Percentiles rank a stretch among this genome's conserved stretches.
phyloP scores from a whole-genome alignment of 768 basidiomycete species.

The Fibroporia radiculosa region DNA sequence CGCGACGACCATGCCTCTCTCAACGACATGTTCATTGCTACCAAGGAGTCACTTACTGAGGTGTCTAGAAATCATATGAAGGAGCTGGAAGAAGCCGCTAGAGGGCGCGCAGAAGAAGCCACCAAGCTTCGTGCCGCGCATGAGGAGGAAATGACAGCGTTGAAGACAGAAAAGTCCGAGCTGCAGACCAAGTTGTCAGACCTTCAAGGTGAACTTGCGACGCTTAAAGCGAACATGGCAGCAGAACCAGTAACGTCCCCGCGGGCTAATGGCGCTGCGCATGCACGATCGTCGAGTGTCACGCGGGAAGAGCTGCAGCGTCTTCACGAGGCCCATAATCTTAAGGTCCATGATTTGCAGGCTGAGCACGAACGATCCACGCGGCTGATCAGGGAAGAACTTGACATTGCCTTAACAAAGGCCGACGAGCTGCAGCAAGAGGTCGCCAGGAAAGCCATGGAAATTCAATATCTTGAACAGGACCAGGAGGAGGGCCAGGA shows the following conservation, averaged over 20 bases:
- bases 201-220: constrained; percentile 70
- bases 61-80: constrained; percentile 60
- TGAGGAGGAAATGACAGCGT: constrained; percentile 48
- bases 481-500: constrained; percentile 74
- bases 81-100: constrained; percentile 73
- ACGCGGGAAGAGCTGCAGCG: constrained; percentile 72
- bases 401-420: constrained; percentile 43
- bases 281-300: constrained; percentile 38
- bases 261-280: constrained; percentile 45
- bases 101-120: constrained; percentile 61
- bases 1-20: constrained; percentile 64
- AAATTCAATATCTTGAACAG: constrained; percentile 71
- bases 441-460: constrained; percentile 66
- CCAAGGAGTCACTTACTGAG: constrained; percentile 63
- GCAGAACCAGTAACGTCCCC: constrained; percentile 40
- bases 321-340: constrained; percentile 78
- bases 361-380: constrained; percentile 56
- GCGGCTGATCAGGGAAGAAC: constrained; percentile 45
- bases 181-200: constrained; percentile 59
- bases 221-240: constrained; percentile 46
- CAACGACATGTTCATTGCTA: constrained; percentile 58
- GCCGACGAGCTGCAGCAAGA: constrained; percentile 52
- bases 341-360: constrained; percentile 69
- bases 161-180: constrained; percentile 56
- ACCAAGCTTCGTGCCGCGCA: constrained; percentile 51